Base-by-base conservation (phyloP, 257 asterid genomes). In the Euphrasia confusa region DNA sequence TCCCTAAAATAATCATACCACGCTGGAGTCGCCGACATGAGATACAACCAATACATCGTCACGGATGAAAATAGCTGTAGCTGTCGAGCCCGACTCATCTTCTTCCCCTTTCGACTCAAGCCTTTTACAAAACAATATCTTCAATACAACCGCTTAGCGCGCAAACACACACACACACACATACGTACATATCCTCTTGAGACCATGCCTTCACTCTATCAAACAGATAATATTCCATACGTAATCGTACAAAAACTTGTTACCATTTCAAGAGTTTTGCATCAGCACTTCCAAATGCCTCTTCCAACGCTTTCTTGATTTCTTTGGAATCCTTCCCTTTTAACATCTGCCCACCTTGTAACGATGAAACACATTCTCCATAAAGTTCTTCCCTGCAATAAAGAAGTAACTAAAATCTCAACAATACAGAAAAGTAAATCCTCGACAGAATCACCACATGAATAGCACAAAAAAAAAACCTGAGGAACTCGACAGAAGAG, bases 61-160 rank as follows among this genome's bases (percentile, higher is more conserved):
- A 3, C 85, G 78, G 35, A 87, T 58, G 45, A 93, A 75, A 59
- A 87, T 61, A 71, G 79, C 94, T 10, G 99, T 93, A 58, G 95
- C 99, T 10, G 99, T 93, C 24, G 99, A 68, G 54, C 99, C 97
- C 53, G 99, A 93, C 74, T 83, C 96, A 24, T 71, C 88, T 67
- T 80, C 95, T 68, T 78, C 82, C 57, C 68, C 82, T 66, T 72
- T 76, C 11, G 68, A 73, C 87, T 89, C 99, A 72, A 93, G 96
- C 94, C 97, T 50, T 89, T 84, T 62, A 81, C 84, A 86, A 84
- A 84, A 84, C 67, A 81, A 84, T 89, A 78, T 83, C 86, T 80
- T 84, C 88, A 83, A 75, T 69, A 69, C 77, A 78, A 71, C 79
- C 76, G 79, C 47, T 62, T 67, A 72, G 32, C 5, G 33, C 33